Base-by-base conservation (phyloP, 2,329 filamentous ascomycete species). In the Pseudogymnoascus verrucosus region DNA sequence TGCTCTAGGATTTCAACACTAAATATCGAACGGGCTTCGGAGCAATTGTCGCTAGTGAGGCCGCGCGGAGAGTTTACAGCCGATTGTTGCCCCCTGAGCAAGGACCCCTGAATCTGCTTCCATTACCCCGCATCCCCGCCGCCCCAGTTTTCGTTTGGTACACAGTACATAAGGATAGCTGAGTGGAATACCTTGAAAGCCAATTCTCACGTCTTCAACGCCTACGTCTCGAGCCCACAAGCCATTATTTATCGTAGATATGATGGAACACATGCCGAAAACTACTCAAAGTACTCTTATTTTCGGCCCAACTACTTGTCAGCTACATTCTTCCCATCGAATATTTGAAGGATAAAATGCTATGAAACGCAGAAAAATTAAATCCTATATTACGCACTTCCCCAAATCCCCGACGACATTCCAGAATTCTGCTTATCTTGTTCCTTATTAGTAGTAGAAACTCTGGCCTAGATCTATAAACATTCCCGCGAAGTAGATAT, bases 231-330 rank as follows among this genome's bases (percentile, higher is more conserved):
- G 5, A 64, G 28, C 1, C 68, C 77, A 1, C 63, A 66, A 2
- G 70, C 69, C 12, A 72, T 65, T 5, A 67, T 79, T 14, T 78
- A 74, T 64, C 76, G 77, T 5, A 76, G 76, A 21, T 39, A 64
- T 37, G 67, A 71, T 63, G 65, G 68, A 2, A 64, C 63, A 4
- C 64, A 71, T 51, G 5, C 69, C 4, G 65, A 77, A 65, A 77
- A 77, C 65, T 77, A 77, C 59, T 26, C 63, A 84, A 84, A 31
- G 79, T 84, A 57, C 37, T n/a, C 36, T 37, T 37, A 5, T n/a
- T 37, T 37, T n/a, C 36, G 1, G 14, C 5, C 6, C 2, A 37
- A 7, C 36, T 37, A n/a, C 14, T n/a, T n/a, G 37, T 7, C 37
- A 16, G 5, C 37, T 39, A n/a, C 14, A 39, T 39, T 39, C 14